A percentile compares a stretch with the other conserved stretches of the same genome.
These are phyloP conservation scores for Rhizopogon vesiculosus DNA, from an alignment of 768 basidiomycete genomes.

Conservation along the genomic window DNA sequence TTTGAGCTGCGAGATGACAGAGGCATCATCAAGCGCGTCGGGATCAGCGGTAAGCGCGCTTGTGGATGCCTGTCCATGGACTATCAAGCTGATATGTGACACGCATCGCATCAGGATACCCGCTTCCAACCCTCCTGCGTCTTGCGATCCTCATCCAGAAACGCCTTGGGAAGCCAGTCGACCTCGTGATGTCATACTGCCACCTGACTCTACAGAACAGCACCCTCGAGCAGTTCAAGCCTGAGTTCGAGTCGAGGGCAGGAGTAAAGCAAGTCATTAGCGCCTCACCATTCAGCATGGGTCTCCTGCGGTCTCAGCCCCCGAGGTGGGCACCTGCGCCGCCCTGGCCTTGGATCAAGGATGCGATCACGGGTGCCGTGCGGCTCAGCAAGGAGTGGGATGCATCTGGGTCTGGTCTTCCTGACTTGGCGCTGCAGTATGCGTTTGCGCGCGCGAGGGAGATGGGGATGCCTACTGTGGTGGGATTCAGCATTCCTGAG, in stretches of 20 bases:
- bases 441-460: constrained; percentile 47
- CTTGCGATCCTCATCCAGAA: constrained; percentile 70
- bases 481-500: constrained; percentile 61
- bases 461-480: constrained; percentile 55
- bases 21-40: constrained; percentile 68
- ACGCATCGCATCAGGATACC: constrained; percentile 50
- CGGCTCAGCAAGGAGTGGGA: constrained; percentile 31
- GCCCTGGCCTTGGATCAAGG: constrained; percentile 28
- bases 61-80: too few relatives aligned
- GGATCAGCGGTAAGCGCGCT: constrained; percentile 62
- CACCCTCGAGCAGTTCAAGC: constrained; percentile 51
- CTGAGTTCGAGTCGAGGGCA: constrained; percentile 57
- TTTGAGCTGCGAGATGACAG: constrained; percentile 59
- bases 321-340: constrained; percentile 82
- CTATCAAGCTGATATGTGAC: not conserved
- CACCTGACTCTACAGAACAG: constrained; percentile 76
- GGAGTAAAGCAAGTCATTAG: constrained; percentile 63
- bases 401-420: constrained; percentile 34
- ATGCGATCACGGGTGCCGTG: constrained; percentile 36
- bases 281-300: constrained; percentile 86
- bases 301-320: constrained; percentile 54
- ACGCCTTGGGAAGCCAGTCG: constrained; percentile 67
- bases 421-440: constrained; percentile 71
- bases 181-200: constrained; percentile 76
- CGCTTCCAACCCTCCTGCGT: constrained; percentile 80